phyloP scores from a whole-genome alignment of 495 filamentous ascomycete species.

The Pyronema omphalodes region DNA sequence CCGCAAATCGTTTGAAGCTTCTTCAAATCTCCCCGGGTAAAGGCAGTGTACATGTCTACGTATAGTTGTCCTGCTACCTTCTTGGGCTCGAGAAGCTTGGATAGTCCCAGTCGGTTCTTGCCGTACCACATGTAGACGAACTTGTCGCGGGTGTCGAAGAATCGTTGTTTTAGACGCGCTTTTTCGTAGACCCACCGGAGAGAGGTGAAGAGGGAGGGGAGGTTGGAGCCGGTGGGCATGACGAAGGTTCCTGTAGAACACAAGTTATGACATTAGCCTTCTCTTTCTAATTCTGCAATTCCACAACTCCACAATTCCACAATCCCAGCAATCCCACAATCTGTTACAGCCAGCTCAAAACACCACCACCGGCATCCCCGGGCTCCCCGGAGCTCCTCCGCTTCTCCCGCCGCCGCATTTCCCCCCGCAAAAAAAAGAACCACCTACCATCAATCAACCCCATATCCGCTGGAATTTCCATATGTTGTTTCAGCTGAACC shows the following conservation, averaged over 20 bases:
- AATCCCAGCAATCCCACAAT: too few species aligned
- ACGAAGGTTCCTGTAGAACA: constrained; percentile 35
- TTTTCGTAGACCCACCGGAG: constrained; percentile 34
- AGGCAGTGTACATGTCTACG: constrained; percentile 47
- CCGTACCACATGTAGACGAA: constrained; percentile 15
- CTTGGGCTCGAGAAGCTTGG: constrained; percentile 17
- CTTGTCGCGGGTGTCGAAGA: constrained; percentile 28
- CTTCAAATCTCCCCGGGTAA: constrained; percentile 46
- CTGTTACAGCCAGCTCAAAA: too few species aligned
- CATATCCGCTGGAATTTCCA: constrained; percentile 32
- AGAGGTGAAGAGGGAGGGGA: constrained; percentile 35
- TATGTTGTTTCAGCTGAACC: constrained; percentile 22
- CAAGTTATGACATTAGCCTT: not conserved
- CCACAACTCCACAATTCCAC: too few species aligned
- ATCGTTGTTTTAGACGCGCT: constrained; percentile 28
- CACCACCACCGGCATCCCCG: too few species aligned
- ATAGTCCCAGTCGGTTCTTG: constrained; percentile 6
- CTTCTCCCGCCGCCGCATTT: too few species aligned
- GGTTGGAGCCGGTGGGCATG: constrained; percentile 36
- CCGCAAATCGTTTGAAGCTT: constrained; percentile 41
- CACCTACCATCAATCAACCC: constrained; percentile 32
- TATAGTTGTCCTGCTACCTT: constrained; percentile 40
- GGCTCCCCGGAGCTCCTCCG: too few species aligned
- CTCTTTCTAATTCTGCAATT: too few species aligned
- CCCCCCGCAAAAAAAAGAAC: not conserved